Conservation (phyloP, 1,139 yeast genomes). For the Sugiyamaella sp. region DNA sequence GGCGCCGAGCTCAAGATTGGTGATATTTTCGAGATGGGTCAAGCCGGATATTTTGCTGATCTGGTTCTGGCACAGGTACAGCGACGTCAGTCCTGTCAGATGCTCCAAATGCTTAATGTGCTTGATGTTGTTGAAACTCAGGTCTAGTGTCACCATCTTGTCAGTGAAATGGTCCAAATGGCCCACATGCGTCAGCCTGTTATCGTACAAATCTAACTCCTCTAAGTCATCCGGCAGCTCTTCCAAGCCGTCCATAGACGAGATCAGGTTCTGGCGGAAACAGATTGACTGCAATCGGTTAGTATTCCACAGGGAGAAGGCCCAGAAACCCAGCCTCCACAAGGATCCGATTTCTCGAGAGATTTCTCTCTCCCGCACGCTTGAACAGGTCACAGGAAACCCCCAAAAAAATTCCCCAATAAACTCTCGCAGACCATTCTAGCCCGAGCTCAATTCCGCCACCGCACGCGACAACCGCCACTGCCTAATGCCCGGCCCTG, state of each 20-base stretch:
- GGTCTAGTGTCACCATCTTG: slow-evolving; percentile 66
- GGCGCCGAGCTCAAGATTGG: slow-evolving; percentile 88
- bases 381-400: too few relatives aligned
- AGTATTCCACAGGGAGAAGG: background rate
- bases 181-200: slow-evolving; percentile 84
- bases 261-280: slow-evolving; percentile 81
- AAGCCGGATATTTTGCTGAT: slow-evolving; percentile 73
- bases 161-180: slow-evolving; percentile 59
- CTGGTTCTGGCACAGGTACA: slow-evolving; percentile 88
- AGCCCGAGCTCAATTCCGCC: too few relatives aligned
- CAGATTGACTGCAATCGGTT: slow-evolving; percentile 66
- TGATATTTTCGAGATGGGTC: slow-evolving; percentile 58
- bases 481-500: too few relatives aligned
- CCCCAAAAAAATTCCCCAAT: too few relatives aligned
- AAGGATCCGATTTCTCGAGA: too few relatives aligned
- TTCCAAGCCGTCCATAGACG: slow-evolving; percentile 71
- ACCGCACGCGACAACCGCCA: too few relatives aligned
- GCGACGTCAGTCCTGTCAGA: slow-evolving; percentile 61
- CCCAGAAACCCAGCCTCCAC: too few relatives aligned
- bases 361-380: too few relatives aligned
- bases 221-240: slow-evolving; percentile 61
- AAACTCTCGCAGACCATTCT: too few relatives aligned
- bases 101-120: slow-evolving; percentile 79
- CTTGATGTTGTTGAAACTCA: slow-evolving; percentile 88
- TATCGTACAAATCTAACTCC: slow-evolving; percentile 90